Percentiles rank a stretch among this genome's conserved stretches.
These are phyloP conservation scores for Erodium maritimum DNA, from an alignment of 345 rosid genomes.

Conservation along the genomic window DNA sequence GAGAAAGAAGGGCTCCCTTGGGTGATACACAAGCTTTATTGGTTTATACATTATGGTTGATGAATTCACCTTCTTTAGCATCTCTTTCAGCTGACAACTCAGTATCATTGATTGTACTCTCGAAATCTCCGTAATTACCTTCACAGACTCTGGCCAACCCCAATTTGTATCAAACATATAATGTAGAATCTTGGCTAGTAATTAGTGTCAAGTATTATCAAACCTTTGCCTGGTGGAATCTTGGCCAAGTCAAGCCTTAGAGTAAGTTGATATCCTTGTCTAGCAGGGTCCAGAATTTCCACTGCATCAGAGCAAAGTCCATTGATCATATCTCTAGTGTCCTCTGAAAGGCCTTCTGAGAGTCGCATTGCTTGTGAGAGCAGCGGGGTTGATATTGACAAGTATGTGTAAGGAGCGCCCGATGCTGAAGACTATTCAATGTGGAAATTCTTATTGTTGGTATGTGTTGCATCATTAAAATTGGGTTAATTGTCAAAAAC, in stretches of 20 bases:
- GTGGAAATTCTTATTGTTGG: too few relatives aligned
- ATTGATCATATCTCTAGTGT: constrained; percentile 31
- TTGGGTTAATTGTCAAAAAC: too few relatives aligned
- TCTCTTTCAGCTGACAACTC: constrained; percentile 68
- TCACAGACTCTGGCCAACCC: constrained; percentile 47
- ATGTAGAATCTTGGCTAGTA: background rate
- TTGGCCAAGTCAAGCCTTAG: constrained; percentile 42
- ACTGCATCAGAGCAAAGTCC: constrained; percentile 38
- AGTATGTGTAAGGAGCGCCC: constrained; percentile 32
- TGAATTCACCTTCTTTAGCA: constrained; percentile 36
- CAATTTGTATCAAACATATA: too few relatives aligned
- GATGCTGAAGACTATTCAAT: constrained; percentile 56
- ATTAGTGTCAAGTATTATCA: constrained; percentile 5
- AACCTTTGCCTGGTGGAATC: constrained; percentile 61
- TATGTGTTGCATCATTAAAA: too few relatives aligned
- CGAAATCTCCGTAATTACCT: constrained; percentile 48
- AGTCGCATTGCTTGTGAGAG: constrained; percentile 36
- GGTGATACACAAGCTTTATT: constrained; percentile 59
- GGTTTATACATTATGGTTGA: constrained; percentile 33
- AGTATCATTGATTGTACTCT: constrained; percentile 58
- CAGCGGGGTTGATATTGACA: constrained; percentile 53
- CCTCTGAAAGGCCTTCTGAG: constrained; percentile 29
- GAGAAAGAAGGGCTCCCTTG: constrained; percentile 64
- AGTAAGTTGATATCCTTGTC: constrained; percentile 78
- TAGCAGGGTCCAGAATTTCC: constrained; percentile 63